phyloP scores from a whole-genome alignment of 257 asterid species.

The Nicotiana otophora region DNA sequence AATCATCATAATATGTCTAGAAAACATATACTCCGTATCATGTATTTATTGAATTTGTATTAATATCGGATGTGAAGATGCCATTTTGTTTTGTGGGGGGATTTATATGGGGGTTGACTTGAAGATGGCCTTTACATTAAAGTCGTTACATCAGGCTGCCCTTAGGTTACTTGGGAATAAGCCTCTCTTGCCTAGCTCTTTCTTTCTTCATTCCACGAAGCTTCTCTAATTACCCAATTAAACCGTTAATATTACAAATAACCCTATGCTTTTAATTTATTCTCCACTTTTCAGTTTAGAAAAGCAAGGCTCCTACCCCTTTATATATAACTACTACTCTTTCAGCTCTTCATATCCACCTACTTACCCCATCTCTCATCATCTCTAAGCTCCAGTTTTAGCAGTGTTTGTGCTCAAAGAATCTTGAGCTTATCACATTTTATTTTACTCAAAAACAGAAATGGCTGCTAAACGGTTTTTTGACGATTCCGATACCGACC shows the following conservation, averaged over 20 bases:
- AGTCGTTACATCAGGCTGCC: constrained; percentile 28
- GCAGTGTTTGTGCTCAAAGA: background rate
- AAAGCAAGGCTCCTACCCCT: background rate
- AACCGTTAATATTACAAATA: background rate
- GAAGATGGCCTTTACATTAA: constrained; percentile 26
- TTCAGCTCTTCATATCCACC: background rate
- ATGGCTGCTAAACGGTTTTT: constrained; percentile 61
- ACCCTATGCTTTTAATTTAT: background rate
- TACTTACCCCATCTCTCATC: background rate
- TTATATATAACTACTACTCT: constrained; percentile 3
- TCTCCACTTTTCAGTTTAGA: background rate
- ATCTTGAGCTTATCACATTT: background rate
- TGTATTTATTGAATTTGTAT: background rate
- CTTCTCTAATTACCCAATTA: constrained; percentile 17
- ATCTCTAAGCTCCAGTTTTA: background rate
- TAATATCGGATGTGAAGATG: too few species aligned
- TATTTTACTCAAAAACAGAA: background rate
- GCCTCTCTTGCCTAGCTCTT: constrained; percentile 26
- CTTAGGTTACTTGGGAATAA: background rate
- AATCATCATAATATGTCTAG: background rate
- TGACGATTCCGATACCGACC: constrained; percentile 24
- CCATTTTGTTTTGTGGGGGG: background rate
- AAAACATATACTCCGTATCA: too few species aligned
- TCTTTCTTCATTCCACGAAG: constrained; percentile 45
- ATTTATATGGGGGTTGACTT: constrained; percentile 16